These are phyloP conservation scores for Poa annua DNA, from an alignment of 176 grass and related monocot species.

Conservation along the genomic window DNA sequence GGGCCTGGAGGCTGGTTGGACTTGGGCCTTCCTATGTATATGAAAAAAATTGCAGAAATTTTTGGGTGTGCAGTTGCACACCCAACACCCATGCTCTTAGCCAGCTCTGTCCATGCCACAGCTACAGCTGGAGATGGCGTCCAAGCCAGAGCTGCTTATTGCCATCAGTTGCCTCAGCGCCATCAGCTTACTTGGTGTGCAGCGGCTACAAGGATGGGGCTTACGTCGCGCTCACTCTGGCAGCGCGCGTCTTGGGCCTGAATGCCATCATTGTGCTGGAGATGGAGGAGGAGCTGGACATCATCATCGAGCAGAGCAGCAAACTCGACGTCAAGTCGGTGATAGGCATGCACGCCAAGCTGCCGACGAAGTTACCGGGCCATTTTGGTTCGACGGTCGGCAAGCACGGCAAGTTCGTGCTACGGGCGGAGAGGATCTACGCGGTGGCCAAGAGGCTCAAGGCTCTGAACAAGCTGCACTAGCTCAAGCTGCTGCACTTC, in stretches of 20 bases:
- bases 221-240: conserved; percentile 33
- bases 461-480: conserved; percentile 18
- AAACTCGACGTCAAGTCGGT: neutral
- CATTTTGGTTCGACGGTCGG: conserved; percentile 34
- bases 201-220: conserved; percentile 48
- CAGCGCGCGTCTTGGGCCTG: conserved; percentile 4
- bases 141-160: conserved; percentile 35
- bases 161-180: conserved; percentile 32
- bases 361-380: conserved; percentile 18
- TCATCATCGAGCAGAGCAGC: conserved; percentile 21
- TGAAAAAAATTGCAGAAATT: too few relatives aligned
- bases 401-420: conserved; percentile 42
- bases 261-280: conserved; percentile 45
- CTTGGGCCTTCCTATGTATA: too few relatives aligned
- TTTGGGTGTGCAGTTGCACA: too few relatives aligned
- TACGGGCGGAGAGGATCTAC: conserved; percentile 26
- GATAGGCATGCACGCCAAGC: conserved; percentile 32
- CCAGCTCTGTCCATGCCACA: too few relatives aligned
- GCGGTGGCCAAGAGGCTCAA: conserved; percentile 30
- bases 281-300: conserved; percentile 47
- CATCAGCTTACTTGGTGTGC: conserved; percentile 32
- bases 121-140: conserved; percentile 37
- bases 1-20: too few relatives aligned
- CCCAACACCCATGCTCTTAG: too few relatives aligned
- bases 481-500: conserved; percentile 42